A percentile compares a stretch with the other conserved stretches of the same genome.
phyloP scores from a whole-genome alignment of 192 early-diverging fungal species.

The Powellomyces hirtus region DNA sequence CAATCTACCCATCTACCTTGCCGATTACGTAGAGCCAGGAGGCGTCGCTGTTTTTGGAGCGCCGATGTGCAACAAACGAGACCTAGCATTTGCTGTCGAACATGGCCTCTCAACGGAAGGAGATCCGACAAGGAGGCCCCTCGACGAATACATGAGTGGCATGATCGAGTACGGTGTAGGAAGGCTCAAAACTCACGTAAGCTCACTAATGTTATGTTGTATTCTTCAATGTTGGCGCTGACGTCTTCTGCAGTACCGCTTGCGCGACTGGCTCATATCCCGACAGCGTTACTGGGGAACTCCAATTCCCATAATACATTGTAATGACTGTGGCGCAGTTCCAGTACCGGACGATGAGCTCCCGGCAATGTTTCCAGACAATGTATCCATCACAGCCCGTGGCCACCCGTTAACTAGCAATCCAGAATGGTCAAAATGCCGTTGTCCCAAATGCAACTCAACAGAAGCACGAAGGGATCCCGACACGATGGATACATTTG shows the following conservation, averaged over 20 bases:
- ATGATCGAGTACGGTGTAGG: no score
- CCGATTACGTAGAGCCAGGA: background rate
- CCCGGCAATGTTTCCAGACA: constrained; percentile 67
- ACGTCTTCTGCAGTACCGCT: constrained; percentile 65
- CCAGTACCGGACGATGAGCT: constrained; percentile 80
- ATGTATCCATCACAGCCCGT: background rate
- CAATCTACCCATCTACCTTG: constrained; percentile 17
- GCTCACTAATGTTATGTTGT: no score
- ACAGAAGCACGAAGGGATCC: constrained; percentile 71
- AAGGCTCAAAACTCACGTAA: background rate
- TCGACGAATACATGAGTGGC: no score
- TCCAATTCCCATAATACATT: constrained; percentile 94
- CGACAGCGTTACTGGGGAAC: constrained; percentile 96
- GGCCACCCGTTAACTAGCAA: background rate
- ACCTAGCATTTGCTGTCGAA: constrained; percentile 8
- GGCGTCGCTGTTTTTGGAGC: constrained; percentile 5
- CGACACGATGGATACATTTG: constrained; percentile 98
- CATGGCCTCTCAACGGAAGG: constrained; percentile 13
- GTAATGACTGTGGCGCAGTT: constrained; percentile 73
- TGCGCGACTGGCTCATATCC: constrained; percentile 95
- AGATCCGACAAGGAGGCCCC: no score
- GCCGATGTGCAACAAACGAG: background rate
- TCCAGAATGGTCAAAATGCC: background rate
- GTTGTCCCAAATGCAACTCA: constrained; percentile 27
- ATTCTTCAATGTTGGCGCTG: no score